These are phyloP conservation scores for Leucoagaricus sp. DNA, from an alignment of 1,284 basidiomycete species.

Conservation along the genomic window DNA sequence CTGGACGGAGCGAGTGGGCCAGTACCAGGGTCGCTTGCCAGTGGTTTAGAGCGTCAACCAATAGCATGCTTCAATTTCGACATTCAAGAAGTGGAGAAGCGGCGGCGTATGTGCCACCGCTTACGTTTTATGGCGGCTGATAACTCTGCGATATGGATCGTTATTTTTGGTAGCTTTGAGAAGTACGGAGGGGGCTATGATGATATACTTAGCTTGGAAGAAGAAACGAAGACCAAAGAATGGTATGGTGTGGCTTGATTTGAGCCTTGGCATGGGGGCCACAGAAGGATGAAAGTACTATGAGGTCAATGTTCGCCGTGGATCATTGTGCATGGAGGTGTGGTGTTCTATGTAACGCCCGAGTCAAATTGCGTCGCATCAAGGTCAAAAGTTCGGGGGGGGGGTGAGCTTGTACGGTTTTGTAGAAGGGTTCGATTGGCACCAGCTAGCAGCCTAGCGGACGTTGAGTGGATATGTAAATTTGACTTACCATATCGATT, in stretches of 20 bases:
- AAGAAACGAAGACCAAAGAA: conserved; percentile 3
- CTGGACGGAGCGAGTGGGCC: not conserved
- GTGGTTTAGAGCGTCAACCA: not conserved
- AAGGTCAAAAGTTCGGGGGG: not conserved
- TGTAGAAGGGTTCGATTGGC: not conserved
- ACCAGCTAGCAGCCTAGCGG: not conserved
- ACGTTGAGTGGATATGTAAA: not conserved
- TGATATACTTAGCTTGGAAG: conserved; percentile 5
- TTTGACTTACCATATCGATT: not conserved
- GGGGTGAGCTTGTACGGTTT: not conserved
- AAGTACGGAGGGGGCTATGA: not conserved
- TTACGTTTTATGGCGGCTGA: not conserved
- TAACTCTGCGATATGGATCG: not conserved
- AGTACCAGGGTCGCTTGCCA: not conserved
- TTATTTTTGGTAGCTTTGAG: not conserved
- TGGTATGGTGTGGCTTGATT: conserved; percentile 4
- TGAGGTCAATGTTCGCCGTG: not conserved
- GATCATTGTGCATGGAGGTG: not conserved
- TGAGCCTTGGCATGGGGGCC: not conserved
- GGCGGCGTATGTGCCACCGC: not conserved
- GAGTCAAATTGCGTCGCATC: not conserved
- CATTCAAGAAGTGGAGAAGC: not conserved
- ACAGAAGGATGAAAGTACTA: not conserved
- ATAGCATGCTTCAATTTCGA: not conserved
- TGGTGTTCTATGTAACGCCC: not conserved